Evolutionary conservation across 306 rosid species (phyloP).

Genomic region (Arachis stenosperma): DNA sequence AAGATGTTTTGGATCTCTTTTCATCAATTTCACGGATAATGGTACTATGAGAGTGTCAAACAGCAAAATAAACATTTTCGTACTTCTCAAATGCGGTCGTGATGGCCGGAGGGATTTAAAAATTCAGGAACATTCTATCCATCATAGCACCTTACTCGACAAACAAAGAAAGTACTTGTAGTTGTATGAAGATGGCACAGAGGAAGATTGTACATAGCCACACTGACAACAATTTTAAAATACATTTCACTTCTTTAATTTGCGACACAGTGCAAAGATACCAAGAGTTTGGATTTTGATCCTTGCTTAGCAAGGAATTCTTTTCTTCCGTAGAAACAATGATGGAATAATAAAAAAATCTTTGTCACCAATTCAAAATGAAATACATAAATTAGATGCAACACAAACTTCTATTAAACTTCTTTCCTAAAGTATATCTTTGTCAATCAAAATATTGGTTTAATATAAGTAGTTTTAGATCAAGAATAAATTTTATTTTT

Average conservation of each 20-base stretch:
- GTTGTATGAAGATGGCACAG: conserved; percentile 63
- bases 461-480: no score
- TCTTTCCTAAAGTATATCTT: neutral
- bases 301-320: conserved; percentile 27
- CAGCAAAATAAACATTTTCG: conserved; percentile 50
- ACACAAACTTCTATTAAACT: no score
- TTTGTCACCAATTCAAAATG: neutral
- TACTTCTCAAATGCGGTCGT: conserved; percentile 60
- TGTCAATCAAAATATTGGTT: neutral
- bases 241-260: conserved; percentile 67
- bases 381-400: neutral
- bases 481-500: no score
- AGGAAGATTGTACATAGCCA: conserved; percentile 68
- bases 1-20: conserved; percentile 49
- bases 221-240: conserved; percentile 52
- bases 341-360: conserved; percentile 66
- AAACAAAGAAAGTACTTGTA: conserved; percentile 64
- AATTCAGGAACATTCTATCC: conserved; percentile 46
- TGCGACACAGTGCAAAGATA: conserved; percentile 60
- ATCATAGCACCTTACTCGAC: conserved; percentile 71
- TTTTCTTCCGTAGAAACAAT: conserved; percentile 39
- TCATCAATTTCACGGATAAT: conserved; percentile 40
- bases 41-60: conserved; percentile 51
- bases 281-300: conserved; percentile 55
- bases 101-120: conserved; percentile 66